Evolutionary conservation across 352 stramenopile genomes (phyloP).

Genomic region (Globisporangium lucens): DNA sequence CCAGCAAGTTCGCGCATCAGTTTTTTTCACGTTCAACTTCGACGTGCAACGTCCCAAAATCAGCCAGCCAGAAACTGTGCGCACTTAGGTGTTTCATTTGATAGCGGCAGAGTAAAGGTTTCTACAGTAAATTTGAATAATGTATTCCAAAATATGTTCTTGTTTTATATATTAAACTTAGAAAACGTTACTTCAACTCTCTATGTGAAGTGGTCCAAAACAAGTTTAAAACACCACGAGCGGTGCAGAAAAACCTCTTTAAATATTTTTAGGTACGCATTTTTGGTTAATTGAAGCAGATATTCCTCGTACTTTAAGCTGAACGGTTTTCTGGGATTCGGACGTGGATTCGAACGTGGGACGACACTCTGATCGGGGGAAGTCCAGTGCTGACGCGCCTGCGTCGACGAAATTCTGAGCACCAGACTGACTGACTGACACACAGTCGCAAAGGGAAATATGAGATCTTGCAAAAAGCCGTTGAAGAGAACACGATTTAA

Average conservation of each 20-base stretch:
- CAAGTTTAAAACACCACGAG: not conserved
- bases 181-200: not conserved
- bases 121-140: not conserved
- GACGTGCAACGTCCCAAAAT: not conserved
- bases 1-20: not conserved
- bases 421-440: not conserved
- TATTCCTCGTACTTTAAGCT: not conserved
- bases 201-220: not conserved
- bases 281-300: no score
- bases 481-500: not conserved
- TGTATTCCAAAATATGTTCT: not conserved
- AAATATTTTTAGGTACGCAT: no score
- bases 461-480: not conserved
- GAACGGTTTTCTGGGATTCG: not conserved
- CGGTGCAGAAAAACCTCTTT: no score
- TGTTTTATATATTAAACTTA: not conserved
- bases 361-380: slow-evolving; percentile 1
- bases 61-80: not conserved
- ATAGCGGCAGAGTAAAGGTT: not conserved
- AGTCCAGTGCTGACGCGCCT: slow-evolving; percentile 4
- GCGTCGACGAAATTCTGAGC: not conserved
- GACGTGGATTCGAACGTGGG: slow-evolving; percentile 10
- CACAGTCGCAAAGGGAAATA: not conserved
- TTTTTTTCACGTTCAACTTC: slow-evolving; percentile 10
- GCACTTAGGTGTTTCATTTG: not conserved